phyloP scores from a whole-genome alignment of 345 rosid genomes.

The Rhizophora apiculata region DNA sequence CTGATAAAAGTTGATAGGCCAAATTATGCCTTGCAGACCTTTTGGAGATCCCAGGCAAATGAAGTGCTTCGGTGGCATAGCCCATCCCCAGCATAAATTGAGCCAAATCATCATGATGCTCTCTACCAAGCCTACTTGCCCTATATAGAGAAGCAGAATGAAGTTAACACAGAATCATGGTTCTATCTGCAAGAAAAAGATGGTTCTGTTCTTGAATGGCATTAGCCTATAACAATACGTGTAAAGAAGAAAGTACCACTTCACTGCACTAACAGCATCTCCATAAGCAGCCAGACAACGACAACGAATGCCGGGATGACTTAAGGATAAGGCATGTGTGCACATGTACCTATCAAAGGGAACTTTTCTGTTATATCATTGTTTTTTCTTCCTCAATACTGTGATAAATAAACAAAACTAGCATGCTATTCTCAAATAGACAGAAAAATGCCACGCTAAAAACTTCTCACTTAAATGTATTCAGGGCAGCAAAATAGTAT shows the following conservation, averaged over 20 bases:
- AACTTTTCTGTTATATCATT: not conserved
- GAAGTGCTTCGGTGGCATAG: slow-evolving; percentile 98
- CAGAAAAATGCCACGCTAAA: not conserved
- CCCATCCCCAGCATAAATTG: slow-evolving; percentile 99
- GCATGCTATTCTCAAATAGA: not conserved
- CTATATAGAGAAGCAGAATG: slow-evolving; percentile 40
- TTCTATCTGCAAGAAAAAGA: not conserved
- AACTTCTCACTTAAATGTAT: not conserved
- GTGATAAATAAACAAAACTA: not conserved
- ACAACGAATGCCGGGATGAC: slow-evolving; percentile 97
- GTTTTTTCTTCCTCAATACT: not conserved
- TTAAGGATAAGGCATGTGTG: slow-evolving; percentile 92
- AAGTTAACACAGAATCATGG: slow-evolving; percentile 11
- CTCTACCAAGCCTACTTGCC: slow-evolving; percentile 99
- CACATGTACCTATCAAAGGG: slow-evolving; percentile 76
- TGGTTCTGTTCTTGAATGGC: too few relatives aligned
- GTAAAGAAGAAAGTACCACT: slow-evolving; percentile 55
- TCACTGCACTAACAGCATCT: slow-evolving; percentile 97
- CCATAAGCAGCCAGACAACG: slow-evolving; percentile 98
- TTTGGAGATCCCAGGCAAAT: slow-evolving; percentile 98
- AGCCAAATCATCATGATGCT: slow-evolving; percentile 98
- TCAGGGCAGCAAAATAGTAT: too few relatives aligned
- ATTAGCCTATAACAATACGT: not conserved
- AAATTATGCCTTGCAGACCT: slow-evolving; percentile 39
- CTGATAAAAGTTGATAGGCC: too few relatives aligned